Evolutionary conservation across 2,329 filamentous ascomycete species (phyloP).

Genomic region (Apiospora hydei): DNA sequence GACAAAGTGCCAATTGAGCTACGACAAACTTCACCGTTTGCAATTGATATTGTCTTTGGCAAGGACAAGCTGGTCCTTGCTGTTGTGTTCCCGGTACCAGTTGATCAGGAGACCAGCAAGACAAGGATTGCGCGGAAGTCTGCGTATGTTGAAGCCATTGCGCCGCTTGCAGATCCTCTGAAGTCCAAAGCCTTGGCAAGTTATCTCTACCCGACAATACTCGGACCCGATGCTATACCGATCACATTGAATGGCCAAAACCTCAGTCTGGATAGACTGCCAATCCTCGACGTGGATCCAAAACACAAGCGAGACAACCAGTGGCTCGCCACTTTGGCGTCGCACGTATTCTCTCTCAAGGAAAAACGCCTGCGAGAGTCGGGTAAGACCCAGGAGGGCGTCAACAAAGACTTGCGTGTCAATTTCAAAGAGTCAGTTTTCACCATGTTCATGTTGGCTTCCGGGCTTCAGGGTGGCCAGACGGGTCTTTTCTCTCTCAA

Average conservation of each 20-base stretch:
- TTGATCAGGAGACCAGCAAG: constrained; percentile 45
- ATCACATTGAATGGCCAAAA: constrained; percentile 48
- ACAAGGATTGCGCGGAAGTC: constrained; percentile 53
- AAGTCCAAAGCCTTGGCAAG: constrained; percentile 35
- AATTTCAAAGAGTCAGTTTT: constrained; percentile 59
- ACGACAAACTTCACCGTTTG: constrained; percentile 48
- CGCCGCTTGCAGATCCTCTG: constrained; percentile 41
- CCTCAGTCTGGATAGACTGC: constrained; percentile 53
- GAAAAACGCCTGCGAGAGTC: constrained; percentile 48
- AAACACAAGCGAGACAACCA: constrained; percentile 41
- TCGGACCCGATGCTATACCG: constrained; percentile 42
- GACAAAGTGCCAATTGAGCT: constrained; percentile 48
- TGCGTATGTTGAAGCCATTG: constrained; percentile 54
- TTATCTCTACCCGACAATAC: constrained; percentile 47
- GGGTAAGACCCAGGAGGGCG: constrained; percentile 31
- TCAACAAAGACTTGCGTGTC: constrained; percentile 44
- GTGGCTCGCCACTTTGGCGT: constrained; percentile 51
- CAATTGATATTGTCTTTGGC: constrained; percentile 50
- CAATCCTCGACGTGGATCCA: constrained; percentile 47
- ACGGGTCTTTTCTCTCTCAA: constrained; percentile 53
- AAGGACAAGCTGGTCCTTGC: constrained; percentile 40
- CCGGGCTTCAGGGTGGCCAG: constrained; percentile 53
- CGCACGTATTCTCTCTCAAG: constrained; percentile 50
- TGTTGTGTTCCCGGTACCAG: constrained; percentile 50
- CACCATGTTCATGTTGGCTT: constrained; percentile 53